Base-by-base conservation (phyloP, 805 yeast species). In the Candida namnaoensis region DNA sequence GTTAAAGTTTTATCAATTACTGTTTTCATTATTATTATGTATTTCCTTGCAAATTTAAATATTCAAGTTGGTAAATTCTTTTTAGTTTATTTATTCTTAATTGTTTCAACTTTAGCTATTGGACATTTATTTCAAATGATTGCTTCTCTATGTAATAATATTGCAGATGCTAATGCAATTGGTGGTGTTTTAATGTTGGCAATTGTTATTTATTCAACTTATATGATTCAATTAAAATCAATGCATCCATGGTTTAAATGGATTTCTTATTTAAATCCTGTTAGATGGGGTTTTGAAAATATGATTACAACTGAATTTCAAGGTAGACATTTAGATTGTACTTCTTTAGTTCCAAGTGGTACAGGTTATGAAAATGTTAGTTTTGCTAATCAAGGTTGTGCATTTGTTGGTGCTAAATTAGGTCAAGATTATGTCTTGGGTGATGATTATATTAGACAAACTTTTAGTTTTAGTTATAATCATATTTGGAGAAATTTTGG, bases 401-500 rank as follows among this genome's bases (percentile, higher is more conserved):
- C 78, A 1, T 71, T 73, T 35, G 72, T 72, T 28, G 88, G 91
- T 34, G 66, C 90, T 12, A 49, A 50, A 3, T 64, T 79, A 2
- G 93, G 95, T 36, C 53, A 57, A 23, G 43, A 54, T 12, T 48
- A 47, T 39, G 85, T 86, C 38, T 52, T 58, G 28, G 95, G 95
- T 50, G 76, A 78, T 47, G 60, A 57, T 32, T 86, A 82, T 53
- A 48, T 86, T 41, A 46, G 47, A 5, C 51, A 51, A 3, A 57
- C 78, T 7, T 86, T 60, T 59, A 55, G 60, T 35, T 87, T 80
- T 65, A 54, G 55, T 19, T 76, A 70, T 52, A 47, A 59, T 19
- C 86, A 87, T 59, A 70, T 74, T 39, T 87, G 95, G 95, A 78
- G 95, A 66, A 83, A 87, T 58, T 69, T 82, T 43, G 95, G 88